Percentiles rank a stretch among this genome's conserved stretches.
Evolutionary conservation across 1,284 basidiomycete species (phyloP).

Genomic region (Vanrija pseudolonga): DNA sequence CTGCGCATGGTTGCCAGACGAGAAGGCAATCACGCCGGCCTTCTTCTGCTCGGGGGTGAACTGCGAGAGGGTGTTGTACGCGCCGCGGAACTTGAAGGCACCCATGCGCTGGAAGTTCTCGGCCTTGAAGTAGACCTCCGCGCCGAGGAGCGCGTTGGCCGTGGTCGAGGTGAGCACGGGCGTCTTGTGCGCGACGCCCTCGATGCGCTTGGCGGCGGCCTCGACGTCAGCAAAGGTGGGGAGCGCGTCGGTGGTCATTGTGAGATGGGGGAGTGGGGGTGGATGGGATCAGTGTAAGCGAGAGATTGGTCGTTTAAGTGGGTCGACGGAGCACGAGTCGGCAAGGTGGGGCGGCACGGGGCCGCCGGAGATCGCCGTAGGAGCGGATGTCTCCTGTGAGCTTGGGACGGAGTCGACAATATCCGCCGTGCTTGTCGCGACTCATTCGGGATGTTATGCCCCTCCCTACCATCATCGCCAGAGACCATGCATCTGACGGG

Average conservation of each 20-base stretch:
- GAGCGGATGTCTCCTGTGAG: too few relatives aligned
- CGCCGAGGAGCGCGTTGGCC: constrained; percentile 65
- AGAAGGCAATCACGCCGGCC: constrained; percentile 97
- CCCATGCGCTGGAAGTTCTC: constrained; percentile 99
- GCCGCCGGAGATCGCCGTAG: too few relatives aligned
- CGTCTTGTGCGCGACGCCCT: constrained; percentile 7
- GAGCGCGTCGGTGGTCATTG: neutral
- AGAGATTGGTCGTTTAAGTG: too few relatives aligned
- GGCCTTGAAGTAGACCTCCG: constrained; percentile 87
- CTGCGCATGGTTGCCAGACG: constrained; percentile 97
- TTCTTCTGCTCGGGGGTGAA: constrained; percentile 81
- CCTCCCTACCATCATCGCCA: too few relatives aligned
- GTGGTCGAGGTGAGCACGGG: constrained; percentile 5
- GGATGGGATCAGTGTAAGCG: too few relatives aligned
- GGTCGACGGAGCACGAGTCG: too few relatives aligned
- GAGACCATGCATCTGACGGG: too few relatives aligned
- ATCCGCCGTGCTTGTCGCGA: too few relatives aligned
- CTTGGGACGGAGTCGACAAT: too few relatives aligned
- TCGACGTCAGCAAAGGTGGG: constrained; percentile 8
- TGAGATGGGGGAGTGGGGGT: too few relatives aligned
- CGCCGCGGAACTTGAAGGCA: constrained; percentile 96
- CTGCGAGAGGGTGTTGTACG: constrained; percentile 98
- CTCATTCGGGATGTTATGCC: too few relatives aligned
- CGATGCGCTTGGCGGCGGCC: constrained; percentile 1
- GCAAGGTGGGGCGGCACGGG: too few relatives aligned